These are phyloP conservation scores for Anacardium occidentale DNA, from an alignment of 345 rosid species.

Conservation along the genomic window DNA sequence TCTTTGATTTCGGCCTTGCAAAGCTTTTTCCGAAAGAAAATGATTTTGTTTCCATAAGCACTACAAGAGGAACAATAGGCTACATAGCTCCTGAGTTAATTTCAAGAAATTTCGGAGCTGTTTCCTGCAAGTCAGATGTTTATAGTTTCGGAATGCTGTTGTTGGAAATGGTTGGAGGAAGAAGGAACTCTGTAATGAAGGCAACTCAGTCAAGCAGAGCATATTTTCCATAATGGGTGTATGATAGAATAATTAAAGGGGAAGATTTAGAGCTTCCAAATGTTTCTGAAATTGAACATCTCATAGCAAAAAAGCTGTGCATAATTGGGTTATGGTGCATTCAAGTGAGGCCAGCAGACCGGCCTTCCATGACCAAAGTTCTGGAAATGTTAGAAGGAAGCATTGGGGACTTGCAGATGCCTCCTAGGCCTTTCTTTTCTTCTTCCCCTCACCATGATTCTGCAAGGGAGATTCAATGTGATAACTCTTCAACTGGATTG, in stretches of 20 bases:
- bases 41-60: constrained; percentile 17
- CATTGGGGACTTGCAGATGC: neutral
- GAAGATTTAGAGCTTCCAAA: neutral
- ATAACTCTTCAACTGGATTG: too few relatives aligned
- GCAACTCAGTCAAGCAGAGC: neutral
- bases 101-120: constrained; percentile 18
- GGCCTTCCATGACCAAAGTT: constrained; percentile 21
- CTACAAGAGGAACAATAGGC: constrained; percentile 22
- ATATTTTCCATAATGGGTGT: constrained; percentile 7
- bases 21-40: constrained; percentile 21
- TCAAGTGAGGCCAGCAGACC: neutral
- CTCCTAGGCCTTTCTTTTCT: constrained; percentile 10
- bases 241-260: constrained; percentile 1
- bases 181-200: neutral
- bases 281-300: neutral
- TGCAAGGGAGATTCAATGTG: too few relatives aligned
- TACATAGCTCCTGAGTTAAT: constrained; percentile 33
- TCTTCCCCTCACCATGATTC: too few relatives aligned
- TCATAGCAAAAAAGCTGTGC: neutral
- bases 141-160: constrained; percentile 28
- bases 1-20: constrained; percentile 31
- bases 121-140: constrained; percentile 33
- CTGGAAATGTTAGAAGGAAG: constrained; percentile 22
- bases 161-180: constrained; percentile 28
- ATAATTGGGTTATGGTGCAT: constrained; percentile 8